Percentiles rank a stretch among this genome's conserved stretches.
Evolutionary conservation across 1,284 basidiomycete species (phyloP).

Genomic region (Tilletia indica): DNA sequence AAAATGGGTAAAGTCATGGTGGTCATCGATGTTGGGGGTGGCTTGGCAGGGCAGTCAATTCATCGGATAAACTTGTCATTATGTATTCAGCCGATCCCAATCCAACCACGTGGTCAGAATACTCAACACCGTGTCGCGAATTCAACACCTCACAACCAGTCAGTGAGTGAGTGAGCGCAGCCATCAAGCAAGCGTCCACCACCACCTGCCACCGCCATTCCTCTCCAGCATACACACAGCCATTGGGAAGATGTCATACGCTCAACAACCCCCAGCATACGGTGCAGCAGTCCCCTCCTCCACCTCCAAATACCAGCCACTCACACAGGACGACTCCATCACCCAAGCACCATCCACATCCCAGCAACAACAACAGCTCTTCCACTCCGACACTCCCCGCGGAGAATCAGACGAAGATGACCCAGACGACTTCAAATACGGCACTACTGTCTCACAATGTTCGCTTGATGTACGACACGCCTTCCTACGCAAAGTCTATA

Average conservation of each 20-base stretch:
- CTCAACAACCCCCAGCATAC: constrained; percentile 10
- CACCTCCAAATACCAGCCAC: neutral
- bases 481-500: constrained; percentile 51
- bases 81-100: too few species aligned
- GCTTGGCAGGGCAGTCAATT: too few species aligned
- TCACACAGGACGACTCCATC: neutral
- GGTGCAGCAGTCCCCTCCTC: neutral
- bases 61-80: too few species aligned
- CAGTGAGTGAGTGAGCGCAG: too few species aligned
- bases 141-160: too few species aligned
- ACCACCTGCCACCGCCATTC: too few species aligned
- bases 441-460: constrained; percentile 52
- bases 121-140: too few species aligned
- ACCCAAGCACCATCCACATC: neutral
- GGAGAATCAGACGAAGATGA: constrained; percentile 35
- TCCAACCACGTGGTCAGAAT: too few species aligned
- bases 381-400: constrained; percentile 9
- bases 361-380: neutral
- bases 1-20: too few species aligned
- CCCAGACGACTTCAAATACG: constrained; percentile 52
- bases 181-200: too few species aligned
- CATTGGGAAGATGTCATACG: neutral
- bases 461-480: constrained; percentile 48
- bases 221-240: too few species aligned
- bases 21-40: too few species aligned